A percentile compares a stretch with the other conserved stretches of the same genome.
Conservation (phyloP, 2,329 filamentous ascomycete genomes). For the Zopfia rhizophila region DNA sequence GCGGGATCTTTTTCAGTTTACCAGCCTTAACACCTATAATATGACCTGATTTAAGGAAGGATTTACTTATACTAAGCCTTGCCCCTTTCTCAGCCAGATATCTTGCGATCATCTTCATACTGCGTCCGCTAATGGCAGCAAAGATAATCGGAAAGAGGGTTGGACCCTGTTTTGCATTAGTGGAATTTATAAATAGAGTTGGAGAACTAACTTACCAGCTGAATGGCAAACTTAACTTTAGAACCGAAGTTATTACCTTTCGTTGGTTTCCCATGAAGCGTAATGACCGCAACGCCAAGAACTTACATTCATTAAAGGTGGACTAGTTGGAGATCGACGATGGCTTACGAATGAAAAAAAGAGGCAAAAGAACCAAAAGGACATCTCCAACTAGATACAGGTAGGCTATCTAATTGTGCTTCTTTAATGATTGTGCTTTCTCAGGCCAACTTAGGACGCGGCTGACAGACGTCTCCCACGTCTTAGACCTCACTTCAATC, state of each 20-base stretch:
- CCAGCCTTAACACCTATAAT: too few species aligned
- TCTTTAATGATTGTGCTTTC: constrained; percentile 35
- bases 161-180: constrained; percentile 33
- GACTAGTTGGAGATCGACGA: not conserved
- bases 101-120: constrained; percentile 50
- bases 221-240: constrained; percentile 40
- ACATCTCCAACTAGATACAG: constrained; percentile 38
- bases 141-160: constrained; percentile 51
- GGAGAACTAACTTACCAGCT: constrained; percentile 29
- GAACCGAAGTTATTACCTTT: constrained; percentile 33
- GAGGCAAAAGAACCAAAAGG: constrained; percentile 38
- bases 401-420: constrained; percentile 33
- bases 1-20: too few species aligned
- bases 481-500: constrained; percentile 29
- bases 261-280: constrained; percentile 38
- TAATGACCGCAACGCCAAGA: constrained; percentile 34
- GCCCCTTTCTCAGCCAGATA: constrained; percentile 45
- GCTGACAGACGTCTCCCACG: constrained; percentile 32
- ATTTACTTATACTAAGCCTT: constrained; percentile 38
- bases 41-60: too few species aligned
- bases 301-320: constrained; percentile 26
- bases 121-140: constrained; percentile 46
- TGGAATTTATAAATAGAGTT: not conserved
- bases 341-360: constrained; percentile 48
- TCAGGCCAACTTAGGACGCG: constrained; percentile 43